A percentile compares a stretch with the other conserved stretches of the same genome.
Conservation (phyloP, 805 yeast genomes). For the Blastobotrys chiropterorum region DNA sequence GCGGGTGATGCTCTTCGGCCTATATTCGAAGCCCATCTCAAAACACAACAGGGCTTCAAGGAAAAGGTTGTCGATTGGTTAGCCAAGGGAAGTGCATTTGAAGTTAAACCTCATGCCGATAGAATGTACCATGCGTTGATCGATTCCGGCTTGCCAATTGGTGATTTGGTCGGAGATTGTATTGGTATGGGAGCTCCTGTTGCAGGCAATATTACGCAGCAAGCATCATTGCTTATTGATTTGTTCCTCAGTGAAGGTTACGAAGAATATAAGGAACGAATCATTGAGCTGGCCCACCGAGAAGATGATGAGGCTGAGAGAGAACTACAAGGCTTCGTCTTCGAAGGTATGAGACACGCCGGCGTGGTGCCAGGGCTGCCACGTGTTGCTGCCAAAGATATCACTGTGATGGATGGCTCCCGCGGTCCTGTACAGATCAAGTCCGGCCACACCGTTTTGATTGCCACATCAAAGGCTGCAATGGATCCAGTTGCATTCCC, state of each 20-base stretch:
- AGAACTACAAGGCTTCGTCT: conserved; percentile 2
- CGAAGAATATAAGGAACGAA: conserved; percentile 1
- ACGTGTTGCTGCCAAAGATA: conserved; percentile 1
- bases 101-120: conserved; percentile 2
- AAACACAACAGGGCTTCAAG: conserved; percentile 1
- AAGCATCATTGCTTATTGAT: conserved; percentile 3
- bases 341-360: conserved; percentile 5
- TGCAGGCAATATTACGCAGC: conserved; percentile 3
- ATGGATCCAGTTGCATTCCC: conserved; percentile 6
- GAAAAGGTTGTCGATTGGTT: conserved; percentile 4
- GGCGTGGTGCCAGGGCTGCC: conserved; percentile 4
- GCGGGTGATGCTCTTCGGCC: conserved; percentile 1
- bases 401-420: neutral
- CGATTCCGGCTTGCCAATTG: neutral
- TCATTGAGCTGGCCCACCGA: conserved; percentile 3
- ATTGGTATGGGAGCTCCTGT: conserved; percentile 5
- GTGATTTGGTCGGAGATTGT: conserved; percentile 1
- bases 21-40: conserved; percentile 2
- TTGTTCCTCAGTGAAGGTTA: conserved; percentile 4
- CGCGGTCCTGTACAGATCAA: conserved; percentile 3
- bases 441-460: conserved; percentile 1
- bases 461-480: conserved; percentile 3
- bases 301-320: conserved; percentile 2
- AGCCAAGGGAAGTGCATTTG: conserved; percentile 3
- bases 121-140: conserved; percentile 3